Evolutionary conservation across 2,329 filamentous ascomycete species (phyloP).

Genomic region (Chaetoscypha palmicola): DNA sequence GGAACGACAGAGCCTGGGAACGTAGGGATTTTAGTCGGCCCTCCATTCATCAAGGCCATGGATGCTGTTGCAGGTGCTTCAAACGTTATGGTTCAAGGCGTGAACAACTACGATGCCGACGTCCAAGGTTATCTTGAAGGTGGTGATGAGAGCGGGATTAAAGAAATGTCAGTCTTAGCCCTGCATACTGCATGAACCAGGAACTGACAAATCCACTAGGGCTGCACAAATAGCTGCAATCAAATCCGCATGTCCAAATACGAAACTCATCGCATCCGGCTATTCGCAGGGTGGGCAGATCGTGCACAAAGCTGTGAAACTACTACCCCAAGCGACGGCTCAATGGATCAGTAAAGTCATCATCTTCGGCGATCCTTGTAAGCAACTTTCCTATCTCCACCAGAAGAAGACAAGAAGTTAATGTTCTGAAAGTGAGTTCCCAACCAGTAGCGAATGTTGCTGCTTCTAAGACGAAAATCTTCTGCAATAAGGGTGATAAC

Average conservation of each 20-base stretch:
- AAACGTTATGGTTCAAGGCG: conserved; percentile 26
- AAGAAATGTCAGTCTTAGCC: conserved; percentile 20
- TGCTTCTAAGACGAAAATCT: conserved; percentile 33
- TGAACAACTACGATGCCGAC: conserved; percentile 30
- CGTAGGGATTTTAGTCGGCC: conserved; percentile 33
- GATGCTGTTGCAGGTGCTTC: conserved; percentile 16
- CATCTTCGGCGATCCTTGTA: conserved; percentile 38
- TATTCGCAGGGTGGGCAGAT: conserved; percentile 40
- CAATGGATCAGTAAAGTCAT: conserved; percentile 34
- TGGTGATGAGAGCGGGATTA: conserved; percentile 22
- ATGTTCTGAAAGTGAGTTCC: conserved; percentile 14
- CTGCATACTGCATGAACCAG: neutral
- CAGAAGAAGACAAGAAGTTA: neutral
- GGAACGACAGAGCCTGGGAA: conserved; percentile 43
- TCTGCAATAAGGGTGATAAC: conserved; percentile 43
- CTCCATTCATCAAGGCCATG: conserved; percentile 28
- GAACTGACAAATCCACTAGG: conserved; percentile 9
- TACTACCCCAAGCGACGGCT: conserved; percentile 25
- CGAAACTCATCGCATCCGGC: conserved; percentile 35
- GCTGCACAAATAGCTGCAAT: conserved; percentile 31
- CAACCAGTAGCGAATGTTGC: conserved; percentile 21
- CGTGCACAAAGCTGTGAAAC: conserved; percentile 35
- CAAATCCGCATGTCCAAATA: conserved; percentile 32
- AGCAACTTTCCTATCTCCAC: conserved; percentile 9
- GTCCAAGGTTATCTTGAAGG: conserved; percentile 23